phyloP scores from a whole-genome alignment of 306 rosid genomes.

The Fragaria ananassa region DNA sequence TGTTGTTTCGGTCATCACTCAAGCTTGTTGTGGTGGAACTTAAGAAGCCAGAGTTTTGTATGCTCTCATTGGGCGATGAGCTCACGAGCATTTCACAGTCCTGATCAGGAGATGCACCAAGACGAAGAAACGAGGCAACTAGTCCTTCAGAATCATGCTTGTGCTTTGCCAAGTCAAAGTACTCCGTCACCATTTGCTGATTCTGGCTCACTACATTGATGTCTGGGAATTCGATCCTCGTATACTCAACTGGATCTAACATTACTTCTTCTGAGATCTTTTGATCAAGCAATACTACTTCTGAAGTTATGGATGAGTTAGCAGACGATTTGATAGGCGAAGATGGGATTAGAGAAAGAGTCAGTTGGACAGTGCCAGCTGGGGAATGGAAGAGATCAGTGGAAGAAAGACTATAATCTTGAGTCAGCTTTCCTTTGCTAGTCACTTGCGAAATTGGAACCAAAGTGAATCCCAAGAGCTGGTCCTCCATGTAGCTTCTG shows the following conservation, averaged over 20 bases:
- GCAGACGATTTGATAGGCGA: conserved; percentile 35
- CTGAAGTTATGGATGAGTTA: conserved; percentile 79
- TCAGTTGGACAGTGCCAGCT: conserved; percentile 78
- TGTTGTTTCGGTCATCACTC: conserved; percentile 56
- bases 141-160: conserved; percentile 35
- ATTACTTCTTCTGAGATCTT: conserved; percentile 47
- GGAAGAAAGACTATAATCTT: conserved; percentile 77
- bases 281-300: conserved; percentile 70
- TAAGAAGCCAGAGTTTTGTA: conserved; percentile 57
- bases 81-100: conserved; percentile 64
- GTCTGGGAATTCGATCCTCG: conserved; percentile 87
- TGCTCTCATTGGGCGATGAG: conserved; percentile 58
- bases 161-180: conserved; percentile 46
- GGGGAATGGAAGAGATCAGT: conserved; percentile 97
- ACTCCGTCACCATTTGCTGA: conserved; percentile 80
- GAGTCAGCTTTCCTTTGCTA: conserved; percentile 63
- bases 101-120: conserved; percentile 51
- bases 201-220: conserved; percentile 62
- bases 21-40: conserved; percentile 64
- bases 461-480: conserved; percentile 82
- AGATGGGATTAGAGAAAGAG: conserved; percentile 49
- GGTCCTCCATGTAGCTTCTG: conserved; percentile 77
- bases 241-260: conserved; percentile 63
- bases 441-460: conserved; percentile 64
- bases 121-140: conserved; percentile 69